Evolutionary conservation across 768 basidiomycete species (phyloP), one percentile per base, ranked within the genome.

Genomic region (Coprinopsis sp.): DNA sequence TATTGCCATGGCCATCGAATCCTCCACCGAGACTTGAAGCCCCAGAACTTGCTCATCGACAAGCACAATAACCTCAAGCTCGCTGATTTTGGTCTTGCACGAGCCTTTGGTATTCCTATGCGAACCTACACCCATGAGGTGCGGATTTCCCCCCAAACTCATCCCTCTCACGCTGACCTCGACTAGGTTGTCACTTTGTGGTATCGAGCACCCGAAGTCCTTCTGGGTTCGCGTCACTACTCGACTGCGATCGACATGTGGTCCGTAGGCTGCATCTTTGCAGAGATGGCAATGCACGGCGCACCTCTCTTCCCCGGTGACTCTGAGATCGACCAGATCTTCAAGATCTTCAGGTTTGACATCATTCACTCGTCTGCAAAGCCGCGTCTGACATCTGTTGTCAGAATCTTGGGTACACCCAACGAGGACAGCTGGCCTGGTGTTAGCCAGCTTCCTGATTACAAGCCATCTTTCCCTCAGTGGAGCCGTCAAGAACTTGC

Each of bases 41-140:
- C 92, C 1, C 94, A 97, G 68, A 97, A 98, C 66, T 70, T 97
- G 46, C 77, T 98, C 49, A 96, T 98, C 62, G 85, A 93, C 71
- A 84, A 81, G 53, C 69, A 81, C 43, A 83, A 90, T 53, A 95
- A 96, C 62, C 78, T 98, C 45, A 98, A 98, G 68, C 79, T 98
- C 21, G 94, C 91, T 12, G 95, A 97, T 68, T 97, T 98, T 59
- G 95, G 95, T 33, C 77, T 98, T 34, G 94, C 95, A 2, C 76
- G 95, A 50, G 95, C 95, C 10, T 99, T 99, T 63, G 96, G 96
- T 49, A 97, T 99, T 56, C 96, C 96, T 33, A 84, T 99, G 74
- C 77, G 96, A 56, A 96, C 95, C n/a, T 99, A 98, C 64, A 99
- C 95, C 13, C 96, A 98, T 61, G 96, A 99, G 77, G 95, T 91